Conservation (phyloP, 202 grass and related monocot species). For the Musa balbisiana region DNA sequence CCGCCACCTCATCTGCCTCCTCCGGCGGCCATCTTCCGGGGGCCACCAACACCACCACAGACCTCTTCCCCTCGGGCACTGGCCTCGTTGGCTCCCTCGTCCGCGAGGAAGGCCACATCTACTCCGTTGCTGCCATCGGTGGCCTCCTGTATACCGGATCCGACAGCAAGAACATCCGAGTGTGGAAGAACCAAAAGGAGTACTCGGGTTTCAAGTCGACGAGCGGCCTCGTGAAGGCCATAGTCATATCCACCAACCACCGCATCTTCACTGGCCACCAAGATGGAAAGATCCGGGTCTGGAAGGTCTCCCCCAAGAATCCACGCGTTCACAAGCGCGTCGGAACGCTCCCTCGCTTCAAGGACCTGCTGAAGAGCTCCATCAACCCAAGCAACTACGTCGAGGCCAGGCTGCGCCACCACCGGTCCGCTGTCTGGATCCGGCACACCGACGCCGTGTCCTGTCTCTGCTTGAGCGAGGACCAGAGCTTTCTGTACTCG, state of each 20-base stretch:
- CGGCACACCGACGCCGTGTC: conserved; percentile 24
- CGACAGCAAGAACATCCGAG: conserved; percentile 32
- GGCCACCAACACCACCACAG: not conserved
- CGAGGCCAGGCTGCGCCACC: not conserved
- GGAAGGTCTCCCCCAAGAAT: conserved; percentile 13
- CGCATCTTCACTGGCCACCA: conserved; percentile 27
- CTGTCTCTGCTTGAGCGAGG: conserved; percentile 32
- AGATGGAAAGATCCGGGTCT: conserved; percentile 31
- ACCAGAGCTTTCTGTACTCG: conserved; percentile 29
- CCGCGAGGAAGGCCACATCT: conserved; percentile 26
- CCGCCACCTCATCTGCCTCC: not conserved
- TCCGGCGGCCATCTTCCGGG: no score
- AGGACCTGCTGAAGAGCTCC: conserved; percentile 28
- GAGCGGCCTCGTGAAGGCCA: conserved; percentile 30
- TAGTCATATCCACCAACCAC: conserved; percentile 15
- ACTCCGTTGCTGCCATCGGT: conserved; percentile 1
- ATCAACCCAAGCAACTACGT: conserved; percentile 19
- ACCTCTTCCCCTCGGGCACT: conserved; percentile 7
- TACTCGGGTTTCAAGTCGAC: conserved; percentile 29
- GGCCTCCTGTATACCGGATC: conserved; percentile 38
- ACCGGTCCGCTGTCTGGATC: not conserved
- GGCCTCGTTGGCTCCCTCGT: conserved; percentile 20
- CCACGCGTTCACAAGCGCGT: conserved; percentile 17
- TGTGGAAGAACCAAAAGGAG: conserved; percentile 25
- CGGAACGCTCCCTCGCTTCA: conserved; percentile 15